Conservation (phyloP, 192 early-diverging fungal genomes). For the Entomortierella lignicola region DNA sequence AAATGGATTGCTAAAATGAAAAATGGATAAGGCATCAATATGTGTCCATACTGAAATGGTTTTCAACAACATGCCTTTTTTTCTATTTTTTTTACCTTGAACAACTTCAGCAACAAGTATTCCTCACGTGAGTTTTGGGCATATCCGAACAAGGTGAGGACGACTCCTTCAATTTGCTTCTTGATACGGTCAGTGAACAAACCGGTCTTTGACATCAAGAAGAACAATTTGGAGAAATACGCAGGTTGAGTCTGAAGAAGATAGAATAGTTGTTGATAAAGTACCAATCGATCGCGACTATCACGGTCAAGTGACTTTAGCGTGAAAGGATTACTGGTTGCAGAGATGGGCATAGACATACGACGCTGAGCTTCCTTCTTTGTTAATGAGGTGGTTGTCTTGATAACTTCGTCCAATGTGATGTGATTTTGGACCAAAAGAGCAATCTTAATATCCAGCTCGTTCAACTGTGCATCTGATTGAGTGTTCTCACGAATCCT, state of each 20-base stretch:
- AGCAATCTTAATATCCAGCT: slow-evolving; percentile 96
- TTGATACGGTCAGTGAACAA: slow-evolving; percentile 68
- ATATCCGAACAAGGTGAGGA: slow-evolving; percentile 95
- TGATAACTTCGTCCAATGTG: slow-evolving; percentile 93
- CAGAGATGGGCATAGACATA: slow-evolving; percentile 56
- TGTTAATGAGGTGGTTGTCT: slow-evolving; percentile 52
- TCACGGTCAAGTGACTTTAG: slow-evolving; percentile 89
- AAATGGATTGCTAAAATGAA: slow-evolving; percentile 71
- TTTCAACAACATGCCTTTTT: not conserved
- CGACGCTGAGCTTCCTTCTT: slow-evolving; percentile 61
- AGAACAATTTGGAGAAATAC: slow-evolving; percentile 91
- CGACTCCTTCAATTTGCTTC: slow-evolving; percentile 90
- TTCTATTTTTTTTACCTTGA: slow-evolving; percentile 68
- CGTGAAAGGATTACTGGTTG: slow-evolving; percentile 66
- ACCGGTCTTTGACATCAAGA: slow-evolving; percentile 86
- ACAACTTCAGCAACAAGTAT: slow-evolving; percentile 93
- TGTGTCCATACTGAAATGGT: no score
- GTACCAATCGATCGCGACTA: slow-evolving; percentile 75
- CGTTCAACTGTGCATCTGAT: slow-evolving; percentile 80
- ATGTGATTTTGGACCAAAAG: slow-evolving; percentile 96
- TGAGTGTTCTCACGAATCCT: slow-evolving; percentile 91
- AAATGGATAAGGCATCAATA: not conserved
- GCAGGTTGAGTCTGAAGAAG: slow-evolving; percentile 95
- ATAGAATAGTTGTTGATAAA: slow-evolving; percentile 97
- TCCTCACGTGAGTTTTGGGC: slow-evolving; percentile 97